A percentile compares a stretch with the other conserved stretches of the same genome.
These are phyloP conservation scores for Pyricularia grisea DNA, from an alignment of 2,329 filamentous ascomycete genomes.

Conservation along the genomic window DNA sequence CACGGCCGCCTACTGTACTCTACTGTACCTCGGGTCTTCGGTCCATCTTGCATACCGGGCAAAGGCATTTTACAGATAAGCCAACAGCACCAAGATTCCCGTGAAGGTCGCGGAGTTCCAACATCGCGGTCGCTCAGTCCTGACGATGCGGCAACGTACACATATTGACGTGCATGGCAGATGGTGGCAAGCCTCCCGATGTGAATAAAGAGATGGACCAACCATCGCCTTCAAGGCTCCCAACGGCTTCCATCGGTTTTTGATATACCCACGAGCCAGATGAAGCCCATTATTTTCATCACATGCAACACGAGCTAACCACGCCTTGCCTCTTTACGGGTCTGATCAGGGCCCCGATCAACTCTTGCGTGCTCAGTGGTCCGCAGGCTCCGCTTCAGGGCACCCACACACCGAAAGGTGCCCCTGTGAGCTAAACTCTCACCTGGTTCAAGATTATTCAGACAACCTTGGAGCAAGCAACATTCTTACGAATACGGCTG, in stretches of 20 bases:
- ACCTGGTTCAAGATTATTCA: not conserved
- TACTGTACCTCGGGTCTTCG: not conserved
- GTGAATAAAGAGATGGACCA: not conserved
- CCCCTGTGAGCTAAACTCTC: not conserved
- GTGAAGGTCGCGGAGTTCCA: not conserved
- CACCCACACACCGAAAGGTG: not conserved
- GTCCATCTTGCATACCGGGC: not conserved
- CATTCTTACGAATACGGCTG: not conserved
- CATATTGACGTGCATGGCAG: not conserved
- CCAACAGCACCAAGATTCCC: not conserved
- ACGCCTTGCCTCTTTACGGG: not conserved
- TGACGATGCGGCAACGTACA: not conserved
- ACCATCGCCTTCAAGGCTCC: not conserved
- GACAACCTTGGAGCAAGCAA: not conserved
- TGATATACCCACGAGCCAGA: not conserved
- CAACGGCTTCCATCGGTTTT: not conserved
- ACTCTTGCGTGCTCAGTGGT: not conserved
- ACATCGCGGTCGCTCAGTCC: not conserved
- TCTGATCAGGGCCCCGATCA: not conserved
- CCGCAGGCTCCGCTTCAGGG: not conserved
- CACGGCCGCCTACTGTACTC: not conserved
- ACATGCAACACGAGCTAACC: not conserved
- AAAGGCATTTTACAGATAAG: not conserved
- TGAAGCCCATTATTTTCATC: not conserved
- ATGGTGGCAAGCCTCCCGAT: not conserved